Base-by-base conservation (phyloP, 1,284 basidiomycete species). In the Melampsora occidentalis region DNA sequence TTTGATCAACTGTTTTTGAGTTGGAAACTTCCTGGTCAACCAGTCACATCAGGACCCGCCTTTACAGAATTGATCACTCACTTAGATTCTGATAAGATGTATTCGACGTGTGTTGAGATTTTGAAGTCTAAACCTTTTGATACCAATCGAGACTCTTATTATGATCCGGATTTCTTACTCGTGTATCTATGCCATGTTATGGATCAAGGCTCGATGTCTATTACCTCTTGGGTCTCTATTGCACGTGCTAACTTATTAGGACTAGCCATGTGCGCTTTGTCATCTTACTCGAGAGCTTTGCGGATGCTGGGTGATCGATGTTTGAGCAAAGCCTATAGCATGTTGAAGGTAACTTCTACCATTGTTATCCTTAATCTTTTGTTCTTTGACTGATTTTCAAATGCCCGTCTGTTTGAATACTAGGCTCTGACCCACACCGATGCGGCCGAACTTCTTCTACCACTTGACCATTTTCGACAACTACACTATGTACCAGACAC, bases 131-230 rank as follows among this genome's bases (percentile, higher is more conserved):
- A 51, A 2, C 28, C 39, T 12, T 22, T 22, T 14, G 2, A 48
- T 7, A 66, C 5, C 14, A 4, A n/a, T 14, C 9, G 25, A 25
- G 61, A 33, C 0, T 22, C 14, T 48, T 77, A 78, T 39, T 97
- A 96, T 80, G 94, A 97, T 81, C 93, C 94, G 0, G 83, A 90
- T 0, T 92, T 96, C 81, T 83, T 92, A 46, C 84, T 90, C 6
- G 7, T 84, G 96, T 14, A 87, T 90, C 53, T 86, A 87, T 0
- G 87, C 89, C 70, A 86, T 89, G 79, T 84, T 94, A 35, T 82
- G 84, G 0, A 76, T 88, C 85, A 64, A 86, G 85, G 16, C 69
- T 73, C 22, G 88, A 82, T 88, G 0, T 88, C 88, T 0, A 87
- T 89, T 0, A 84, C 90, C 77, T 88, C 87, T 42, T 97, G 93